Conservation (phyloP, 1,284 basidiomycete species). For the Trichosporon sp. region DNA sequence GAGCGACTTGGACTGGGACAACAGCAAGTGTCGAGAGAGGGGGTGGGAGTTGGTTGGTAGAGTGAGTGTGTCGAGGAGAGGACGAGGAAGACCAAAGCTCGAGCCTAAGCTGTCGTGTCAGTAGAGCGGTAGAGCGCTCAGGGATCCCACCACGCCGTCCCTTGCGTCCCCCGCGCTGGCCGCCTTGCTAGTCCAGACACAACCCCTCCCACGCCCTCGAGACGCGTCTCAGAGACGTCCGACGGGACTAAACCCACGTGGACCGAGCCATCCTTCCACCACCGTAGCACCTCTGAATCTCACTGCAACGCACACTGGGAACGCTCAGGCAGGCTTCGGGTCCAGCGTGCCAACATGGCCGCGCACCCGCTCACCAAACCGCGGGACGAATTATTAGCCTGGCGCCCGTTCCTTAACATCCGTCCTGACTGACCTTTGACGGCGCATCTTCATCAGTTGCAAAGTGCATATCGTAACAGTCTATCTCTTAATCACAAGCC, state of each 20-base stretch:
- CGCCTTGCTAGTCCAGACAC: background rate
- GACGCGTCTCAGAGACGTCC: background rate
- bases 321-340: background rate
- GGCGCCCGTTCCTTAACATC: background rate
- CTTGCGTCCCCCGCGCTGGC: constrained; percentile 9
- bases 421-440: background rate
- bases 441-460: background rate
- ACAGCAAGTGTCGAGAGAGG: background rate
- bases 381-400: background rate
- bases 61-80: background rate
- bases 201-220: constrained; percentile 9
- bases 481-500: constrained; percentile 10
- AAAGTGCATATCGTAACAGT: constrained; percentile 13
- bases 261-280: background rate
- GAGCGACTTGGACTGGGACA: constrained; percentile 16
- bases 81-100: constrained; percentile 12
- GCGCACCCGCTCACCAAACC: background rate
- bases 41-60: background rate
- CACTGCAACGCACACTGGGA: background rate
- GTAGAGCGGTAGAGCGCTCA: constrained; percentile 18
- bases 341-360: background rate
- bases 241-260: background rate
- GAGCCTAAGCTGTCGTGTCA: constrained; percentile 20
- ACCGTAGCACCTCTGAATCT: background rate
- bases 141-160: constrained; percentile 16